Evolutionary conservation across 1,284 basidiomycete genomes (phyloP).

Genomic region (Violaceomyces palustris): DNA sequence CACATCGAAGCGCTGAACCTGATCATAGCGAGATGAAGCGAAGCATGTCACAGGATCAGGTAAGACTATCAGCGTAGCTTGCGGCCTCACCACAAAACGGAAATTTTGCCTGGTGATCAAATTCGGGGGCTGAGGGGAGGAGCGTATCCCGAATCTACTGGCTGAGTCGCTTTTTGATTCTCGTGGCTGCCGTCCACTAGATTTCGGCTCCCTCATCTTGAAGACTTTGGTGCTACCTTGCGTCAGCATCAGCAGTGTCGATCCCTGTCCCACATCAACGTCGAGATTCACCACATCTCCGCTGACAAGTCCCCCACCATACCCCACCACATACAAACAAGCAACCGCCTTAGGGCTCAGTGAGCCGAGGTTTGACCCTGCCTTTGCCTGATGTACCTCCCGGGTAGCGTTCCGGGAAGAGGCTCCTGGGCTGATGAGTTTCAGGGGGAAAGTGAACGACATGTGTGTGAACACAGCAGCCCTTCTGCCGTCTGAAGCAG

Average conservation of each 20-base stretch:
- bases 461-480: slow-evolving; percentile 63
- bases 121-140: too few species aligned
- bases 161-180: neutral
- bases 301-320: slow-evolving; percentile 87
- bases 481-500: neutral
- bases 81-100: slow-evolving; percentile 27
- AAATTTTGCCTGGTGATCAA: slow-evolving; percentile 18
- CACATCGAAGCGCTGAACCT: slow-evolving; percentile 46
- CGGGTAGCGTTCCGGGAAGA: slow-evolving; percentile 53
- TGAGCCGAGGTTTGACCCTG: too few species aligned
- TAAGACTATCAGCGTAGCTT: slow-evolving; percentile 37
- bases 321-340: slow-evolving; percentile 74
- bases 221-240: slow-evolving; percentile 62
- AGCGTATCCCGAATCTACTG: slow-evolving; percentile 9
- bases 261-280: slow-evolving; percentile 61
- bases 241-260: slow-evolving; percentile 67
- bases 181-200: neutral
- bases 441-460: slow-evolving; percentile 80
- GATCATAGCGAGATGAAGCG: slow-evolving; percentile 34
- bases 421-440: slow-evolving; percentile 69
- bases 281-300: slow-evolving; percentile 71
- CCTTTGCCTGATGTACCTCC: slow-evolving; percentile 34
- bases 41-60: slow-evolving; percentile 50
- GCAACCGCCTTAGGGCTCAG: slow-evolving; percentile 58
- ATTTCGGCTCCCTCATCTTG: slow-evolving; percentile 12